Conservation (phyloP, 2,329 filamentous ascomycete genomes). For the Fusarium sacchari region DNA sequence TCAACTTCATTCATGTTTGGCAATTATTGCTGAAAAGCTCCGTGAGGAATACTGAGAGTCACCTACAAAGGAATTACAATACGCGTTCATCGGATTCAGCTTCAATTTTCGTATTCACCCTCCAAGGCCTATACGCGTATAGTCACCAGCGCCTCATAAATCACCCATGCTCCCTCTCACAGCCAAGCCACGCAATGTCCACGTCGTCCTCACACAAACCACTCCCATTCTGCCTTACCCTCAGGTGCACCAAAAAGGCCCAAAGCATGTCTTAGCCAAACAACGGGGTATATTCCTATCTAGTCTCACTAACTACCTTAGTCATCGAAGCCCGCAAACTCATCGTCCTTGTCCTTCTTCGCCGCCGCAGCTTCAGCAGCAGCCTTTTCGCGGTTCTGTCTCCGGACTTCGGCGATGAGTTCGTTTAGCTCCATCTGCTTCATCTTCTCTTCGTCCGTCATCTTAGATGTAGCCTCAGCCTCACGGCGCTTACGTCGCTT, state of each 20-base stretch:
- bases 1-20: rapidly evolving
- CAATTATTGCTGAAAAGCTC: neutral
- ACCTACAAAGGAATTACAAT: neutral
- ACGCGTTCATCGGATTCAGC: slow-evolving; percentile 29
- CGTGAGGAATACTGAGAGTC: neutral
- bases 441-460: slow-evolving; percentile 76
- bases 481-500: slow-evolving; percentile 73
- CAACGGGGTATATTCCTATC: slow-evolving; percentile 42
- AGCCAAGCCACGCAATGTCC: neutral
- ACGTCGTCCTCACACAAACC: neutral
- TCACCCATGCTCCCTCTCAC: neutral
- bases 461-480: slow-evolving; percentile 67
- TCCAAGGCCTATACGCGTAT: slow-evolving; percentile 30
- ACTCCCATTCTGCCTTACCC: neutral
- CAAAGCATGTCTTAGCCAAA: neutral
- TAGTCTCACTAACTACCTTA: slow-evolving; percentile 49
- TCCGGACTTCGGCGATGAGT: slow-evolving; percentile 72
- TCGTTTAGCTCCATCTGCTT: slow-evolving; percentile 71
- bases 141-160: neutral
- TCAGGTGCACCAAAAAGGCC: neutral
- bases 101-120: slow-evolving; percentile 31
- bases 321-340: slow-evolving; percentile 70
- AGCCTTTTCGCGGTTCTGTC: slow-evolving; percentile 60
- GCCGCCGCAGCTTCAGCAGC: slow-evolving; percentile 40
- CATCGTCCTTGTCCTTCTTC: slow-evolving; percentile 55